Conservation (phyloP, 1,284 basidiomycete species). For the Heterobasidion parviporum region DNA sequence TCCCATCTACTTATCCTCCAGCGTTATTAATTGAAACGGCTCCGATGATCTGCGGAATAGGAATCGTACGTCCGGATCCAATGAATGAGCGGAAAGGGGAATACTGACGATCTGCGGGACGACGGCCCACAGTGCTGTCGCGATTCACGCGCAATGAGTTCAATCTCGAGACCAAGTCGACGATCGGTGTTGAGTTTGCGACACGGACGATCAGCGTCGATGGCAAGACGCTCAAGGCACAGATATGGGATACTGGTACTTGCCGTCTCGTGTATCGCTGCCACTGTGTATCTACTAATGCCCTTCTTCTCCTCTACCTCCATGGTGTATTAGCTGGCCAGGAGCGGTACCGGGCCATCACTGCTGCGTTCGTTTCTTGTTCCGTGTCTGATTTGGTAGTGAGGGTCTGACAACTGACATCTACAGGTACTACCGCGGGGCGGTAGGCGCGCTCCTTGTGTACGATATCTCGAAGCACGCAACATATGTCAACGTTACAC, state of each 20-base stretch:
- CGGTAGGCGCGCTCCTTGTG: conserved; percentile 87
- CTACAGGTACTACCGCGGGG: conserved; percentile 92
- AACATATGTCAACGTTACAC: conserved; percentile 92
- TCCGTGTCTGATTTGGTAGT: not conserved
- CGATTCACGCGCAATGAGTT: conserved; percentile 99
- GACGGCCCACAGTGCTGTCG: conserved; percentile 55
- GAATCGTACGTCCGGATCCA: conserved; percentile 20
- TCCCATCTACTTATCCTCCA: conserved; percentile 1
- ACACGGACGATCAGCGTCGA: conserved; percentile 94
- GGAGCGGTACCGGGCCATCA: conserved; percentile 98
- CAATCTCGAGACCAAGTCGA: conserved; percentile 98
- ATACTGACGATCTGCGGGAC: not conserved
- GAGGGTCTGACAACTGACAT: not conserved
- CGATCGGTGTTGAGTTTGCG: conserved; percentile 99
- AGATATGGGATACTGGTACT: conserved; percentile 98
- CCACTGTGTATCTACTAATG: not conserved
- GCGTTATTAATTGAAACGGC: not conserved
- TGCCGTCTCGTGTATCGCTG: conserved; percentile 8
- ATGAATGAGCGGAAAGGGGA: too few species aligned
- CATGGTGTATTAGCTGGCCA: conserved; percentile 68
- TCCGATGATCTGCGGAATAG: conserved; percentile 11
- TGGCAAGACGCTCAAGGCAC: conserved; percentile 96
- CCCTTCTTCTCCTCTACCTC: not conserved
- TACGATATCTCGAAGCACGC: conserved; percentile 95
- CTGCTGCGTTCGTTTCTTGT: conserved; percentile 69